Conservation (phyloP, 371 early-diverging fungal species). For the Mortierella sp. region DNA sequence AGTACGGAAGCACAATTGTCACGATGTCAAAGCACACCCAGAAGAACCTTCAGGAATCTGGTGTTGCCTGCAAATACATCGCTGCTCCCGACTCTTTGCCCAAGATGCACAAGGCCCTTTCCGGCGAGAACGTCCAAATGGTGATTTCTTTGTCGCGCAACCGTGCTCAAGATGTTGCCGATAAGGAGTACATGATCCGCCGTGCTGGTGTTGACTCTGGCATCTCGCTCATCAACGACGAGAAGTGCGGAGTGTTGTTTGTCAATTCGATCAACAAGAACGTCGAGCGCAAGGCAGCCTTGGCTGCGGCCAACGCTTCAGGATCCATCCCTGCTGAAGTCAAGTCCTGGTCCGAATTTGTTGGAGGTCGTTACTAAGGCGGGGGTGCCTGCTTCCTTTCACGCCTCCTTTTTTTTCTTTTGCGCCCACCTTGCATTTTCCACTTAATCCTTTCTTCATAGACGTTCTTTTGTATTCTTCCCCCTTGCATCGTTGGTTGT, state of each 20-base stretch:
- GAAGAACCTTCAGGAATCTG: conserved; percentile 56
- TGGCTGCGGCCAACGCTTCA: conserved; percentile 31
- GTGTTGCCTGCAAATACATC: conserved; percentile 60
- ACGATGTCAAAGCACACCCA: conserved; percentile 76
- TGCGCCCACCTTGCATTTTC: neutral
- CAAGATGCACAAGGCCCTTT: conserved; percentile 68
- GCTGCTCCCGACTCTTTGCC: conserved; percentile 64
- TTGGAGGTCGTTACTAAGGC: conserved; percentile 60
- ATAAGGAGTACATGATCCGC: conserved; percentile 84
- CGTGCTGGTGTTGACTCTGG: conserved; percentile 92
- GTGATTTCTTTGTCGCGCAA: conserved; percentile 83
- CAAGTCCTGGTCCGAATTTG: conserved; percentile 74
- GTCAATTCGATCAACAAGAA: conserved; percentile 79
- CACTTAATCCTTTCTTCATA: neutral
- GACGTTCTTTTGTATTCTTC: neutral
- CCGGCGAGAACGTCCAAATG: conserved; percentile 74
- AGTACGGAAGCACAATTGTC: conserved; percentile 77
- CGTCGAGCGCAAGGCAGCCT: conserved; percentile 57
- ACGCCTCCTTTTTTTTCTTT: neutral
- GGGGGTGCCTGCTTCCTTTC: neutral
- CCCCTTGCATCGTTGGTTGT: conserved; percentile 7
- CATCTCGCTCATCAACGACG: conserved; percentile 89
- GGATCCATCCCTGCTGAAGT: conserved; percentile 69
- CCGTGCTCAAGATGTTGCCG: conserved; percentile 72
- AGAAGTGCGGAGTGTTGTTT: conserved; percentile 83